These are phyloP conservation scores for Phytophthora quininea DNA, from an alignment of 352 stramenopile genomes.

Conservation along the genomic window DNA sequence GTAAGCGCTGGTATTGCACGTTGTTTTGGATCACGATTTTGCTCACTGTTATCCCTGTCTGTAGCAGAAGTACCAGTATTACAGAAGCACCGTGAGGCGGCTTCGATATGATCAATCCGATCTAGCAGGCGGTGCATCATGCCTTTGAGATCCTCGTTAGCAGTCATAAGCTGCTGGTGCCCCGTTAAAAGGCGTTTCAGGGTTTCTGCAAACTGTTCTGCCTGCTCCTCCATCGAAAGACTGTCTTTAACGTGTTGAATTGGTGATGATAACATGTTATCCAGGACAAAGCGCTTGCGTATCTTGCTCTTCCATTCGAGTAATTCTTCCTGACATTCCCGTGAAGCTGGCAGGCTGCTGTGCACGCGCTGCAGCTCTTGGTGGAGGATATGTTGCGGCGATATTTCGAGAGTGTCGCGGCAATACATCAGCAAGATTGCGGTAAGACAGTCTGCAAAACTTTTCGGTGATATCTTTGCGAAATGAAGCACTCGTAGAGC, in stretches of 20 bases:
- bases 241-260: conserved; percentile 9
- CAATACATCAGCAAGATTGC: neutral
- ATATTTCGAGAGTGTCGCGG: conserved; percentile 6
- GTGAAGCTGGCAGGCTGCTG: neutral
- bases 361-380: conserved; percentile 1
- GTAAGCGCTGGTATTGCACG: neutral
- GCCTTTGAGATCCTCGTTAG: conserved; percentile 4
- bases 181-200: neutral
- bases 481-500: neutral
- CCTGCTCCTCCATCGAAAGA: conserved; percentile 1
- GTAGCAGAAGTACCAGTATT: no score
- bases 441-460: neutral
- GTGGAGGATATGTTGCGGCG: conserved; percentile 6
- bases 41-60: neutral
- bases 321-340: conserved; percentile 1
- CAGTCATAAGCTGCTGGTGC: conserved; percentile 2
- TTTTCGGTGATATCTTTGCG: neutral
- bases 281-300: conserved; percentile 4
- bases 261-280: conserved; percentile 9
- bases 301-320: conserved; percentile 4
- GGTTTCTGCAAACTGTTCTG: conserved; percentile 11
- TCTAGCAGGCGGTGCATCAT: conserved; percentile 1
- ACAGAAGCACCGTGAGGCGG: neutral
- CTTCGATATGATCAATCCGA: neutral
- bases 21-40: no score